Base-by-base conservation (phyloP, 2,329 filamentous ascomycete genomes). In the Fusarium nematophilum region DNA sequence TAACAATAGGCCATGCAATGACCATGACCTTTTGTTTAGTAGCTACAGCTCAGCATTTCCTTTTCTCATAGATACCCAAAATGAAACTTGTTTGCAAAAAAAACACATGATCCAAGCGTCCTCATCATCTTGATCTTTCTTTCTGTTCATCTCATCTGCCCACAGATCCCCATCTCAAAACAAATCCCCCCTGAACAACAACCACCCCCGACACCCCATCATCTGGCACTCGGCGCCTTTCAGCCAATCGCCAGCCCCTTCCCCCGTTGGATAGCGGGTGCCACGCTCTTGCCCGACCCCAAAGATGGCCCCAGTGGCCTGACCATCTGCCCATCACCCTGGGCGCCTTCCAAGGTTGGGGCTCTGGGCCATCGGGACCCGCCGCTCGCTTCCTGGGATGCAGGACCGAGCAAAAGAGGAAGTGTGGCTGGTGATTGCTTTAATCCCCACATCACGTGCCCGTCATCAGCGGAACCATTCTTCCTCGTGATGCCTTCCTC, bases 261-360 rank as follows among this genome's bases (percentile, higher is more conserved):
- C n/a, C n/a, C n/a, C n/a, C n/a, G n/a, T n/a, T n/a, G n/a, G n/a
- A 38, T 13, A 48, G 9, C 36, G n/a, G 34, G 33, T 39, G 18
- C 18, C 27, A 18, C 36, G 26, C 23, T n/a, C 30, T 5, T 14
- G 6, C 30, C 30, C 5, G 11, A 14, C 13, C 47, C 51, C 46
- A 27, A 53, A 46, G 23, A 23, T 33, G 23, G 53, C 38, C 52
- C 30, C 29, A 57, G 48, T 68, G 66, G 66, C 64, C 56, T 68
- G 66, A 68, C 62, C 62, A 69, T 69, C 66, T 68, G 66, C 59
- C 57, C 63, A 66, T 59, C 31, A 11, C 21, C 53, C 50, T 57
- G n/a, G 39, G 30, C 37, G 25, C 11, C n/a, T 14, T n/a, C n/a
- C n/a, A n/a, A n/a, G n/a, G n/a, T n/a, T n/a, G n/a, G n/a, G n/a